These are phyloP conservation scores for Nymphaea thermarum DNA, from an alignment of 164 flowering plant genomes.

Conservation along the genomic window DNA sequence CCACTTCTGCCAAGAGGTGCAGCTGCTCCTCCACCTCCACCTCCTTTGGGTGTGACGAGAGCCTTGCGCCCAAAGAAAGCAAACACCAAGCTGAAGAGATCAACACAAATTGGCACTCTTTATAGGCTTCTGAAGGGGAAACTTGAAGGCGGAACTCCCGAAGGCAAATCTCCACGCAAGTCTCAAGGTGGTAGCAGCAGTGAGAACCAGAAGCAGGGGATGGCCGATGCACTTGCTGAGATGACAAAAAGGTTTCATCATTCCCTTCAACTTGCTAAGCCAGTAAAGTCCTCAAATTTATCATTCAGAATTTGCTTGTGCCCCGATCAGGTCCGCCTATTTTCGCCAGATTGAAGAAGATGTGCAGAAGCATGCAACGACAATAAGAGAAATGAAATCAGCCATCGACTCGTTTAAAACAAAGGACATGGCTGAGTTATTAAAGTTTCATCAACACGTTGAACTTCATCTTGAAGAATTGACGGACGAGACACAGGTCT, in stretches of 20 bases:
- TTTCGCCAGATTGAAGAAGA: slow-evolving; percentile 81
- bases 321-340: slow-evolving; percentile 50
- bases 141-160: slow-evolving; percentile 51
- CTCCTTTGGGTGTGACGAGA: slow-evolving; percentile 32
- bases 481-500: slow-evolving; percentile 79
- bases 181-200: slow-evolving; percentile 13
- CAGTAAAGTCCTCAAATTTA: too few species aligned
- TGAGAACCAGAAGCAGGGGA: slow-evolving; percentile 48
- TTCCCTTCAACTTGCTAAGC: neutral
- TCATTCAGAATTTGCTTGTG: neutral
- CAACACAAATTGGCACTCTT: slow-evolving; percentile 65
- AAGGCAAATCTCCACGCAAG: slow-evolving; percentile 31
- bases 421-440: slow-evolving; percentile 62
- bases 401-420: slow-evolving; percentile 41
- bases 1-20: slow-evolving; percentile 11
- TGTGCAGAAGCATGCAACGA: slow-evolving; percentile 38
- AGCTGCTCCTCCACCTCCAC: slow-evolving; percentile 54
- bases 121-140: slow-evolving; percentile 69
- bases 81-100: slow-evolving; percentile 52
- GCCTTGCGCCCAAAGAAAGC: slow-evolving; percentile 42
- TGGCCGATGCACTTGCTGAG: slow-evolving; percentile 94
- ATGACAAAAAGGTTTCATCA: slow-evolving; percentile 60
- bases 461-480: slow-evolving; percentile 62
- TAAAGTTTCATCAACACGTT: slow-evolving; percentile 50
- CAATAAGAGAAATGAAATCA: slow-evolving; percentile 46